A percentile compares a stretch with the other conserved stretches of the same genome.
phyloP scores from a whole-genome alignment of 108 stramenopile species.

The Cyclotella distinguenda region DNA sequence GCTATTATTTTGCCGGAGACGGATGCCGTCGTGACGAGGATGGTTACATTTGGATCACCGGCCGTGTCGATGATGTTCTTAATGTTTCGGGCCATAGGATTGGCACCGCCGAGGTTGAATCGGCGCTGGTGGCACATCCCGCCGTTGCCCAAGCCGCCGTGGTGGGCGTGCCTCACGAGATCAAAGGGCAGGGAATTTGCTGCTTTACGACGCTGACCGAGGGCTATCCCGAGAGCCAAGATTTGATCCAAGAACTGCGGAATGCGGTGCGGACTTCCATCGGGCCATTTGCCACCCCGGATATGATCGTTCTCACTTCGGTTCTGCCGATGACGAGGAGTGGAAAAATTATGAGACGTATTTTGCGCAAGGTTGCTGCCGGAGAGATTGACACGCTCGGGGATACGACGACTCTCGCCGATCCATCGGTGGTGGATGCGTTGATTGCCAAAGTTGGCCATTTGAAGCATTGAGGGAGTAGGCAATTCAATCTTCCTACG shows the following conservation, averaged over 20 bases:
- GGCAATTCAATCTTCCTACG: too few relatives aligned
- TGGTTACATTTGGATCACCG: slow-evolving; percentile 96
- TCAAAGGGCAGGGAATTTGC: slow-evolving; percentile 91
- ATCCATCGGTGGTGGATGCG: slow-evolving; percentile 92
- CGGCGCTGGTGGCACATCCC: slow-evolving; percentile 87
- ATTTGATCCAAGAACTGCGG: slow-evolving; percentile 81
- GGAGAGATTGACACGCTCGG: slow-evolving; percentile 87
- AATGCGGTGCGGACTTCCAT: slow-evolving; percentile 79
- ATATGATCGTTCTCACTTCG: slow-evolving; percentile 78
- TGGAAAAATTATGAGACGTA: slow-evolving; percentile 96
- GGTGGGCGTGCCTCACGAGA: slow-evolving; percentile 87
- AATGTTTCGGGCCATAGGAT: slow-evolving; percentile 96
- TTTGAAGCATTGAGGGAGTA: slow-evolving; percentile 14
- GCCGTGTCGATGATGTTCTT: slow-evolving; percentile 96
- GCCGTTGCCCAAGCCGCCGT: slow-evolving; percentile 92
- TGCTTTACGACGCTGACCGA: slow-evolving; percentile 78
- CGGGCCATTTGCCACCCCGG: slow-evolving; percentile 93
- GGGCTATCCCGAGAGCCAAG: slow-evolving; percentile 64
- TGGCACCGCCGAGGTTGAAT: slow-evolving; percentile 94
- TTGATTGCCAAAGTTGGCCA: slow-evolving; percentile 71
- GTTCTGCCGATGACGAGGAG: slow-evolving; percentile 94
- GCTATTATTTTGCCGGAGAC: slow-evolving; percentile 98
- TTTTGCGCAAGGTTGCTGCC: slow-evolving; percentile 93
- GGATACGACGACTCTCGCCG: slow-evolving; percentile 94
- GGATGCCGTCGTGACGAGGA: slow-evolving; percentile 90